phyloP scores from a whole-genome alignment of 352 stramenopile genomes.

The Phytopythium sindhum region DNA sequence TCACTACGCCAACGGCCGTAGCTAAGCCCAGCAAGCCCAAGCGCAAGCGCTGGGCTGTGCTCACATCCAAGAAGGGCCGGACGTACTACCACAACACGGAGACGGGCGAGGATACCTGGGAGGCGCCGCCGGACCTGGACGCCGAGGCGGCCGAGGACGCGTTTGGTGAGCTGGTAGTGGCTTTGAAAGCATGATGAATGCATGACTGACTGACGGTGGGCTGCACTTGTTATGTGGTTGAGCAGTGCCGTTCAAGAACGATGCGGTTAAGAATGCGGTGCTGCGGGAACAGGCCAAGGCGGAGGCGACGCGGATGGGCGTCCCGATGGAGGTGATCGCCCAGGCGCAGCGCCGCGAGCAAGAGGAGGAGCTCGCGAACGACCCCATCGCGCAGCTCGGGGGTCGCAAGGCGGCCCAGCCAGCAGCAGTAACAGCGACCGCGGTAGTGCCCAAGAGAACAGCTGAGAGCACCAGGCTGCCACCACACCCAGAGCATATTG shows the following conservation, averaged over 20 bases:
- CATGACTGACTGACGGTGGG: slow-evolving; percentile 1
- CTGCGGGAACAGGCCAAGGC: slow-evolving; percentile 71
- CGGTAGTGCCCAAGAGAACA: not conserved
- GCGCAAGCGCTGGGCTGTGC: slow-evolving; percentile 58
- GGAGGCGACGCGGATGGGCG: slow-evolving; percentile 64
- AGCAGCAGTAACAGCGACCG: not conserved
- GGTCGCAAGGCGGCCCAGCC: not conserved
- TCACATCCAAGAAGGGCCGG: slow-evolving; percentile 58
- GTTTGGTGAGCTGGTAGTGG: slow-evolving; percentile 35
- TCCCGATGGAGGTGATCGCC: slow-evolving; percentile 57
- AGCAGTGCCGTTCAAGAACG: slow-evolving; percentile 80
- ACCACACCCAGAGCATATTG: not conserved
- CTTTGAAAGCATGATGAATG: not conserved
- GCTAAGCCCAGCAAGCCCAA: slow-evolving; percentile 8
- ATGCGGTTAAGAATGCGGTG: slow-evolving; percentile 77
- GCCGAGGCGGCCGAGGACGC: slow-evolving; percentile 52
- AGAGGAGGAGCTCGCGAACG: slow-evolving; percentile 26
- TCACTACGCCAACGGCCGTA: not conserved
- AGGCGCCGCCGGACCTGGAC: slow-evolving; percentile 62
- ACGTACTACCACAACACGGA: slow-evolving; percentile 86
- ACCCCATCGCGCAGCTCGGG: slow-evolving; percentile 28
- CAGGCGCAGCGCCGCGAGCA: slow-evolving; percentile 36
- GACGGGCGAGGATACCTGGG: slow-evolving; percentile 77
- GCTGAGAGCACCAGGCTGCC: not conserved
- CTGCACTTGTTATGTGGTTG: slow-evolving; percentile 4